Evolutionary conservation across 139 green algal species (phyloP).

Genomic region (Eudorina sp.): DNA sequence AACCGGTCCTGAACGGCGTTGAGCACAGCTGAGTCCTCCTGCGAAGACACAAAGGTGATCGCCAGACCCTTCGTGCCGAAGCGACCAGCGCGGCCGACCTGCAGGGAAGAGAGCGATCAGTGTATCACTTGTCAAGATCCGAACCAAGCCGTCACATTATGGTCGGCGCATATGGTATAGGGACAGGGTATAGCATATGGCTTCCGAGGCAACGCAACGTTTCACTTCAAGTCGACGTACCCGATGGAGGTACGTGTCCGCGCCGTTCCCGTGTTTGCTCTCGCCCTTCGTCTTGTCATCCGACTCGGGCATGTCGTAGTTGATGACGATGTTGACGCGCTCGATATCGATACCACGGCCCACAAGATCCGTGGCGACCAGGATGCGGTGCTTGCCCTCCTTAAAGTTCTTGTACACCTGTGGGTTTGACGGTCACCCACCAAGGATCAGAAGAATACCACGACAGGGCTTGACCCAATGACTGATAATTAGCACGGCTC

Average conservation of each 20-base stretch:
- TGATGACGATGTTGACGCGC: conserved; percentile 99
- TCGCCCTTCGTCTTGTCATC: conserved; percentile 69
- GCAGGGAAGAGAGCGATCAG: background rate
- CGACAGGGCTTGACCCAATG: no score
- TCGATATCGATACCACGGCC: conserved; percentile 99
- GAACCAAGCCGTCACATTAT: no score
- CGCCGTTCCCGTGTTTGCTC: conserved; percentile 86
- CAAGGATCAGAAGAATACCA: no score
- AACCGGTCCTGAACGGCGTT: conserved; percentile 96
- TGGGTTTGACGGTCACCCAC: no score
- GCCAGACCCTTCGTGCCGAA: conserved; percentile 99
- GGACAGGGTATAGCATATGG: no score
- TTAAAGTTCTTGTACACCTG: conserved; percentile 97
- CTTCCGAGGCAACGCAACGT: no score
- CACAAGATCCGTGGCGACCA: conserved; percentile 99
- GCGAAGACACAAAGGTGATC: conserved; percentile 97
- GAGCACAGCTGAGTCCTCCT: conserved; percentile 88
- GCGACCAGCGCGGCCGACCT: conserved; percentile 95
- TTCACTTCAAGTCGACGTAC: no score
- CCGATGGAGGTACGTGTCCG: conserved; percentile 99
- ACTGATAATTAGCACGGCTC: no score
- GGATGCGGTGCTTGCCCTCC: conserved; percentile 95
- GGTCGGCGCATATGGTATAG: no score
- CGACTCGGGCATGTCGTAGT: conserved; percentile 99
- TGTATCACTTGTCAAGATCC: background rate